Conservation (phyloP, 805 yeast genomes). For the Pichia sporocuriosa region DNA sequence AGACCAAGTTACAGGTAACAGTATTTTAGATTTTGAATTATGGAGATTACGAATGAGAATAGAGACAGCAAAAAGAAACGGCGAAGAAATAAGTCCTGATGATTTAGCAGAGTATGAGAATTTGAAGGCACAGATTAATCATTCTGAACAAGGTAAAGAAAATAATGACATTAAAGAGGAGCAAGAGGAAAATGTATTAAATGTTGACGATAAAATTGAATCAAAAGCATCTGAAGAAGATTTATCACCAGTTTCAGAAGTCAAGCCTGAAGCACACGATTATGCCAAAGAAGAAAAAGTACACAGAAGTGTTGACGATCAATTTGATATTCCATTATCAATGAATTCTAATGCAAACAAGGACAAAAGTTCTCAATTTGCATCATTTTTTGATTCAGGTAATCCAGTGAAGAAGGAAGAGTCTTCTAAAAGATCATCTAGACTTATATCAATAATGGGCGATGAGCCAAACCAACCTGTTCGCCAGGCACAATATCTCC, state of each 20-base stretch:
- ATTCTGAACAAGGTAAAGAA: not conserved
- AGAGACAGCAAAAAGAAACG: conserved; percentile 42
- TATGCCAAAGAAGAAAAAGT: not conserved
- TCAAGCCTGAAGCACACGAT: not conserved
- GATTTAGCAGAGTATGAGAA: conserved; percentile 18
- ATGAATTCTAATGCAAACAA: conserved; percentile 11
- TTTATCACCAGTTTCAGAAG: not conserved
- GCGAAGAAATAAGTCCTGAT: conserved; percentile 31
- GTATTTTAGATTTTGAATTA: conserved; percentile 51
- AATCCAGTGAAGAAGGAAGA: conserved; percentile 11
- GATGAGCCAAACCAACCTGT: conserved; percentile 1
- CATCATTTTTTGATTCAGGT: conserved; percentile 30
- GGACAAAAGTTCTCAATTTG: conserved; percentile 13
- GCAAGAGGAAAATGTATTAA: not conserved
- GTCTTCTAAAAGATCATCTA: conserved; percentile 10
- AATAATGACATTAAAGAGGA: not conserved
- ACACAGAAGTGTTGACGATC: conserved; percentile 10
- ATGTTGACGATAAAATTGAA: not conserved
- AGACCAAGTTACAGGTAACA: conserved; percentile 36
- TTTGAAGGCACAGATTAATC: conserved; percentile 30
- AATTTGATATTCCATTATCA: conserved; percentile 9
- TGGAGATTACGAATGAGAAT: conserved; percentile 51
- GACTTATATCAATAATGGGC: conserved; percentile 12
- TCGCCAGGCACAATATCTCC: not conserved
- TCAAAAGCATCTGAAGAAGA: conserved; percentile 1